These are phyloP conservation scores for Thelephora terrestris DNA, from an alignment of 1,284 basidiomycete species.

Conservation along the genomic window DNA sequence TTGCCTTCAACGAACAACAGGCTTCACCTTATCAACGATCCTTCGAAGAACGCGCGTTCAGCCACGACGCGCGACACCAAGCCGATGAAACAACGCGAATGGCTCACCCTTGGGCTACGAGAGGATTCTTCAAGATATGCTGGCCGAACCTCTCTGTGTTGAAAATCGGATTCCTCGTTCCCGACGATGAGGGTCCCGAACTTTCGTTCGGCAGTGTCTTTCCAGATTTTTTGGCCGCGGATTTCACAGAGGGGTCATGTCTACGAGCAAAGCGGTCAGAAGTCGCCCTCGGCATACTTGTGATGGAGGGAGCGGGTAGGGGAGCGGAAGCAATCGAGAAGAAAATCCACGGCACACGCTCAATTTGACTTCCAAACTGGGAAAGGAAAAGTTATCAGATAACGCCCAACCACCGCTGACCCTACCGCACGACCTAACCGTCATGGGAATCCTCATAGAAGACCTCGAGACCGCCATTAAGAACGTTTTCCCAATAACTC, in stretches of 20 bases:
- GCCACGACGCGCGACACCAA: slow-evolving; percentile 5
- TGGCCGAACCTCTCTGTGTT: slow-evolving; percentile 94
- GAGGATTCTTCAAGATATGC: slow-evolving; percentile 94
- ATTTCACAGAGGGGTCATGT: slow-evolving; percentile 67
- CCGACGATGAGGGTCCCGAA: slow-evolving; percentile 32
- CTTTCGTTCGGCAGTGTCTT: slow-evolving; percentile 15
- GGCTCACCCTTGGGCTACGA: slow-evolving; percentile 77
- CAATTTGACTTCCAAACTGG: neutral
- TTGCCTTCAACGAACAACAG: too few species aligned
- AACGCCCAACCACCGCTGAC: neutral
- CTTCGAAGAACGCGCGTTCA: slow-evolving; percentile 27
- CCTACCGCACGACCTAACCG: slow-evolving; percentile 2
- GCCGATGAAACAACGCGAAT: slow-evolving; percentile 6
- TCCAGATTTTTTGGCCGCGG: slow-evolving; percentile 18
- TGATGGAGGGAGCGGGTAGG: neutral
- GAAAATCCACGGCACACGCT: neutral
- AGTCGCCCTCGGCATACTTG: slow-evolving; percentile 82
- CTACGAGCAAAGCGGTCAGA: slow-evolving; percentile 71
- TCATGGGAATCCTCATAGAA: slow-evolving; percentile 49
- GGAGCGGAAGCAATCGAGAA: neutral
- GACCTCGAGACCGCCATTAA: slow-evolving; percentile 54
- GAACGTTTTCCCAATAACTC: slow-evolving; percentile 44
- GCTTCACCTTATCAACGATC: slow-evolving; percentile 63
- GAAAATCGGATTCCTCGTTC: slow-evolving; percentile 75
- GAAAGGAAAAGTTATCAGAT: neutral